Base-by-base conservation (phyloP, 495 filamentous ascomycete species). In the Rostrohypoxylon terebratum region DNA sequence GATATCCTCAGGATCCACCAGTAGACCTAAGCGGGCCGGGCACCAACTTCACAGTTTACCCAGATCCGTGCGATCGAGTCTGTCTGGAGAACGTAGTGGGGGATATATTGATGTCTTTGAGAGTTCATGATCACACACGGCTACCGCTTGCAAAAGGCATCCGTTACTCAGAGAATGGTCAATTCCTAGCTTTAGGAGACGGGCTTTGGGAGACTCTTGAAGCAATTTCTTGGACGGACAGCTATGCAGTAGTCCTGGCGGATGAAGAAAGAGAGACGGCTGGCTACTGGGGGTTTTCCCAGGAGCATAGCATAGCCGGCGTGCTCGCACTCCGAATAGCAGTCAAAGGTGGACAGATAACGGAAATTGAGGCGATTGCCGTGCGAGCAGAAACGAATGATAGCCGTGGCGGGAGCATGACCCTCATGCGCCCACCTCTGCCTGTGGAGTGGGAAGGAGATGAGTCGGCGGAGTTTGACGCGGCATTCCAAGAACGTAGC, bases 81-180 rank as follows among this genome's bases (percentile, higher is more conserved):
- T 78, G 74, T 51, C 74, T 80, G 7, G 74, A 76, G 31, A 66
- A 67, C 25, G 44, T 75, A 0, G 57, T 79, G 8, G 65, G 61
- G n/a, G 59, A 76, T 25, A 69, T 80, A 4, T 53, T 80, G 11
- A 59, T 71, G 55, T 66, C 75, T 14, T 62, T 80, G 36, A 57
- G 70, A 33, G 48, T 61, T 25, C 66, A 78, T 53, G 62, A 77
- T 25, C 47, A 62, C n/a, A 66, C 68, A 4, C 76, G 31, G 8
- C 42, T 80, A 21, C 73, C 77, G 5, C 55, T 79, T 31, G 75
- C 78, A 10, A 63, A 59, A 25, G 65, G 61, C n/a, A 60, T 67
- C 11, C 74, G 54, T 1, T 78, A 77, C 47, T 76, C 78, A 0
- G 78, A 80, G 50, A 80, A 80, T 51, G 77, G 77, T 0, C 78